A percentile compares a stretch with the other conserved stretches of the same genome.
phyloP scores from a whole-genome alignment of 179 eudicot species.

The Camellia oleifera region DNA sequence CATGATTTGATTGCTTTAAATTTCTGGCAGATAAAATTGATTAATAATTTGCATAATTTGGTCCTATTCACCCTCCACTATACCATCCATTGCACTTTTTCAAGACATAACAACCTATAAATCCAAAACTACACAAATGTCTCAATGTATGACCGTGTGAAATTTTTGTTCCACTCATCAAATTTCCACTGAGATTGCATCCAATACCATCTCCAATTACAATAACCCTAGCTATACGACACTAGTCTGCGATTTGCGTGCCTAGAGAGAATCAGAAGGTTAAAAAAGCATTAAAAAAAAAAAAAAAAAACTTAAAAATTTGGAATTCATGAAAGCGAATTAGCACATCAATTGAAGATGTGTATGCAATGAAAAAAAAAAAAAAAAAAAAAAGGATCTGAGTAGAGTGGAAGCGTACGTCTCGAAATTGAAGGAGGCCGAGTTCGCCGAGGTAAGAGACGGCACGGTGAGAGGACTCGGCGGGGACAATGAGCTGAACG shows the following conservation, averaged over 20 bases:
- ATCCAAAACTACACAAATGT: too few species aligned
- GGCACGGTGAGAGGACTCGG: constrained; percentile 93
- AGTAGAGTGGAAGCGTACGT: constrained; percentile 37
- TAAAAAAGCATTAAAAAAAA: too few species aligned
- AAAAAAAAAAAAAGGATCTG: not conserved
- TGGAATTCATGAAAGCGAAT: too few species aligned
- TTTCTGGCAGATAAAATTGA: too few species aligned
- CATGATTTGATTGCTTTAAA: too few species aligned
- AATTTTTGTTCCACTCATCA: not conserved
- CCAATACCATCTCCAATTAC: constrained; percentile 7
- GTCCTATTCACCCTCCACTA: too few species aligned
- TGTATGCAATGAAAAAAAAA: not conserved
- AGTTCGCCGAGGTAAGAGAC: constrained; percentile 82
- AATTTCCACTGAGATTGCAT: not conserved
- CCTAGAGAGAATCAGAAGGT: too few species aligned
- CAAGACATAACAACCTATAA: too few species aligned
- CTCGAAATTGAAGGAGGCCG: constrained; percentile 87
- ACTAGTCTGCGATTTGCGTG: not conserved
- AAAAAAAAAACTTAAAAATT: too few species aligned
- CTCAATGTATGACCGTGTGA: not conserved
- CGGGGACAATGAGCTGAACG: constrained; percentile 82
- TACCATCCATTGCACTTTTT: too few species aligned
- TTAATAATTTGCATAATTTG: too few species aligned
- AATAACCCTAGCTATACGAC: not conserved
- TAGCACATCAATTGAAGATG: too few species aligned